Percentiles rank a stretch among this genome's conserved stretches.
Conservation (phyloP, 495 filamentous ascomycete species). For the Geopyxis carbonaria region DNA sequence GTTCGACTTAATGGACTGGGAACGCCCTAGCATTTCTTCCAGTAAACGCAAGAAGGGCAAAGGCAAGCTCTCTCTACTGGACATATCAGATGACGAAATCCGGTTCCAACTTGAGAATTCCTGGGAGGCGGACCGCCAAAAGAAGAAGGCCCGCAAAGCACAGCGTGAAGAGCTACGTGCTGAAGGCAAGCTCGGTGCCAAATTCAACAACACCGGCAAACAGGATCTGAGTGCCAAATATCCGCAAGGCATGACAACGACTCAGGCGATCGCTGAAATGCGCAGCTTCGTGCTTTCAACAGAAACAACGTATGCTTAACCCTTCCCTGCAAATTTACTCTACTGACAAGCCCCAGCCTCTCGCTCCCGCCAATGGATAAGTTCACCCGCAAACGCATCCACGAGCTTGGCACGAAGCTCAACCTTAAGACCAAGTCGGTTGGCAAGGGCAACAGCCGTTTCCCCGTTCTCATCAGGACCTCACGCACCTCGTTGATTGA, state of each 20-base stretch:
- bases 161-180: slow-evolving; percentile 62
- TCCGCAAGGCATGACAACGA: slow-evolving; percentile 47
- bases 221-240: slow-evolving; percentile 58
- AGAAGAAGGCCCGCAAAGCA: slow-evolving; percentile 62
- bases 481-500: slow-evolving; percentile 33
- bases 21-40: slow-evolving; percentile 34
- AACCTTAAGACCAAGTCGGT: slow-evolving; percentile 67
- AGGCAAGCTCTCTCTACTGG: slow-evolving; percentile 31
- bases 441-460: slow-evolving; percentile 55
- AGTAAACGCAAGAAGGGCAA: slow-evolving; percentile 40
- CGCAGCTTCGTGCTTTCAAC: slow-evolving; percentile 48
- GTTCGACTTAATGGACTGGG: slow-evolving; percentile 71
- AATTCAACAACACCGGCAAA: slow-evolving; percentile 36
- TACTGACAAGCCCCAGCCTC: slow-evolving; percentile 36
- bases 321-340: background rate
- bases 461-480: slow-evolving; percentile 62
- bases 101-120: slow-evolving; percentile 39
- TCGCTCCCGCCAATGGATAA: slow-evolving; percentile 74
- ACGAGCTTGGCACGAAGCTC: slow-evolving; percentile 53
- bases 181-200: slow-evolving; percentile 52
- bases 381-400: slow-evolving; percentile 53
- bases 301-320: slow-evolving; percentile 42
- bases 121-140: slow-evolving; percentile 63
- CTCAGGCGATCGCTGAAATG: slow-evolving; percentile 57
- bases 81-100: slow-evolving; percentile 60